Base-by-base conservation (phyloP, 768 basidiomycete genomes). In the Amanita pseudoporphyria region DNA sequence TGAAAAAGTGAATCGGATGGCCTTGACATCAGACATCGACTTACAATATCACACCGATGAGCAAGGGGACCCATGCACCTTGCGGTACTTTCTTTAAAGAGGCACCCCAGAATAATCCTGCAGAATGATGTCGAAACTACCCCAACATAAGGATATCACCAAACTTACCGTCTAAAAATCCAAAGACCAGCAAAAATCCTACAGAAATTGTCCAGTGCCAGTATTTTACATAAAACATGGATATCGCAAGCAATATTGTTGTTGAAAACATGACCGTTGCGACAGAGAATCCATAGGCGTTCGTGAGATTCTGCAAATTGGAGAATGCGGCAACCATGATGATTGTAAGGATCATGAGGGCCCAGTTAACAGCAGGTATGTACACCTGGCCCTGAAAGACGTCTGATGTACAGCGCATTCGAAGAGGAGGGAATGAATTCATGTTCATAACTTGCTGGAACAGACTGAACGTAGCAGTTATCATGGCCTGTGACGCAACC, bases 21-120 rank as follows among this genome's bases (percentile, higher is more conserved):
- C 5, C 30, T 24, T 1, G 10, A 41, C 6, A 18, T 9, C 26
- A 32, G 26, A 39, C 5, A 12, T 46, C 3, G 16, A 55, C 73
- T 54, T 47, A 74, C 72, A 83, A 59, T 12, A 79, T 57, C 2
- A 62, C 18, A 4, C 81, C 82, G 35, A 83, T 70, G 57, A 72
- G 68, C 9, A 85, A 67, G 1, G 83, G 79, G 7, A 83, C 80
- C 79, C 81, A 85, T 2, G 80, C 83, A 14, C 83, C 82, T 18
- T 70, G 62, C 0, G 81, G 81, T 4, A 83, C 69, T 59, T 84
- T 82, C 57, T 71, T 77, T 51, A 82, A 57, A 0, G 78, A 62
- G 0, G 82, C 77, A 21, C 80, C 82, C 77, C 78, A 83, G 65
- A 85, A 85, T 13, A 82, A 64, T 54, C 50, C 68, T 69, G 36